A percentile compares a stretch with the other conserved stretches of the same genome.
Evolutionary conservation across 2,329 filamentous ascomycete species (phyloP).

Genomic region (Pestalotiopsis sp.): DNA sequence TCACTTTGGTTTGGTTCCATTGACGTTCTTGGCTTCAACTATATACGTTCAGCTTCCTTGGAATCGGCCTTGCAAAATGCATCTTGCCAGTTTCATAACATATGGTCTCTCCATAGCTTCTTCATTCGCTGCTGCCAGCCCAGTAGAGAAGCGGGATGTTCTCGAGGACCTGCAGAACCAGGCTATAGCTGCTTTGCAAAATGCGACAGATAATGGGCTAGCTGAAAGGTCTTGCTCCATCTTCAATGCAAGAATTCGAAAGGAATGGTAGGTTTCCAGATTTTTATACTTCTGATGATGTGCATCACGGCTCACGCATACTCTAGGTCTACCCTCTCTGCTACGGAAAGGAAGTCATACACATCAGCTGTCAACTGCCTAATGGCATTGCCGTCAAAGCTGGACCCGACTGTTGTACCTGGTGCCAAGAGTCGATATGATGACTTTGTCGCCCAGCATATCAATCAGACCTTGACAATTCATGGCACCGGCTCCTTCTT

Average conservation of each 20-base stretch:
- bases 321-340: conserved; percentile 30
- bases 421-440: conserved; percentile 28
- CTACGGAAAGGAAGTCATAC: conserved; percentile 31
- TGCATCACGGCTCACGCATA: neutral
- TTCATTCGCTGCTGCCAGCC: neutral
- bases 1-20: neutral
- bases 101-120: neutral
- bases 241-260: conserved; percentile 20
- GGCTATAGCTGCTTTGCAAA: conserved; percentile 4
- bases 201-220: neutral
- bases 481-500: conserved; percentile 30
- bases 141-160: conserved; percentile 1
- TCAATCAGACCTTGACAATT: conserved; percentile 35
- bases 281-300: neutral
- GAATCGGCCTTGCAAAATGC: neutral
- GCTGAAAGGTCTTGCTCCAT: conserved; percentile 8
- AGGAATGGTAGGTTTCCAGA: conserved; percentile 23
- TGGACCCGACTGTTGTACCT: conserved; percentile 4
- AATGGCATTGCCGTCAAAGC: conserved; percentile 13
- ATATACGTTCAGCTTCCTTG: neutral
- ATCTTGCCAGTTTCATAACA: neutral
- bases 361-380: conserved; percentile 23
- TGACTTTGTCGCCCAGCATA: conserved; percentile 42
- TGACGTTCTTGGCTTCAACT: too few relatives aligned
- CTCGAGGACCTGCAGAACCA: conserved; percentile 8